phyloP scores from a whole-genome alignment of 176 grass and related monocot species.

The Urochloa ruziziensis region DNA sequence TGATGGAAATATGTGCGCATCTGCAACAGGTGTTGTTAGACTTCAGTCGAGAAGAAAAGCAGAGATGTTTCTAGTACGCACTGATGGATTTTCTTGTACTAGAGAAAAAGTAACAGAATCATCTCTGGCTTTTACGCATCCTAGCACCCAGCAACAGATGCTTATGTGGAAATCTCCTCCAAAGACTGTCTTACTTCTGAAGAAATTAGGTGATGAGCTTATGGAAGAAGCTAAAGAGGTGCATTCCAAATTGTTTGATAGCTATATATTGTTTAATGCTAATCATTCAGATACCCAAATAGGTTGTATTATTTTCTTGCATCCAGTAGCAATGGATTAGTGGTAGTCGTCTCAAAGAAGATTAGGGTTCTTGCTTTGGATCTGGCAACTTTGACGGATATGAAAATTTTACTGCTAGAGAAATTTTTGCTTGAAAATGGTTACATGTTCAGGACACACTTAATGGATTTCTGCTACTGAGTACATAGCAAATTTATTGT shows the following conservation, averaged over 20 bases:
- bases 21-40: slow-evolving; percentile 82
- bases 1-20: slow-evolving; percentile 80
- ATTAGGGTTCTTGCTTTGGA: neutral
- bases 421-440: neutral
- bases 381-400: neutral
- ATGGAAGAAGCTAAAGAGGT: slow-evolving; percentile 99
- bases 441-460: neutral
- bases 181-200: slow-evolving; percentile 87
- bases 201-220: slow-evolving; percentile 92
- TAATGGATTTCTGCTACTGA: neutral
- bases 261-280: neutral
- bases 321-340: slow-evolving; percentile 13
- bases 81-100: slow-evolving; percentile 92
- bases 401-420: neutral
- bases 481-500: neutral
- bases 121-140: slow-evolving; percentile 87
- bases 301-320: slow-evolving; percentile 5
- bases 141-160: slow-evolving; percentile 98
- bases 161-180: slow-evolving; percentile 99
- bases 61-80: slow-evolving; percentile 97
- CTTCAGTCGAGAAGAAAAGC: slow-evolving; percentile 95
- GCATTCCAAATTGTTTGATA: neutral
- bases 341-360: slow-evolving; percentile 13
- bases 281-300: neutral
- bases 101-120: slow-evolving; percentile 99